Evolutionary conservation across 768 basidiomycete species (phyloP), one percentile per base, ranked within the genome.

Genomic region (Coprinopsis strossmayeri): DNA sequence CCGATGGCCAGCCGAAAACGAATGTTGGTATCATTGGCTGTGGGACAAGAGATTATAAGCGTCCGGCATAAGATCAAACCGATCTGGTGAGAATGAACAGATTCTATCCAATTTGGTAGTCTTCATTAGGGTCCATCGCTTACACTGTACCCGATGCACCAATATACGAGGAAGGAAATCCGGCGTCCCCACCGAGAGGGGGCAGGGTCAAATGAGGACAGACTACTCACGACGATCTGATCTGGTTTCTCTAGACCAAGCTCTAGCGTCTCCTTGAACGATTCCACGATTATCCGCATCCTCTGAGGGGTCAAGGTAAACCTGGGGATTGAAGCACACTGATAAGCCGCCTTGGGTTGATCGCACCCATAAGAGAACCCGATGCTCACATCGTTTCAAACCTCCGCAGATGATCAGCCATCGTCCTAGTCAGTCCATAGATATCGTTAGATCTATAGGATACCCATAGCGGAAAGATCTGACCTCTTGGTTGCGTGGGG

Each of bases 1-100:
- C 91, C 9, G 83, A 80, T 4, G 96, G 96, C 87, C 91, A 98
- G 23, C 87, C 88, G 57, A 98, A 97, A 42, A 98, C 96, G 64
- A 73, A 99, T 0, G 96, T 94, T 2, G 96, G 96, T 45, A 98
- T 91, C 96, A 93, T 91, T 15, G 89, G 89, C 90, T 92, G 18
- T 53, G 18, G 46, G 42, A 37, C 46, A 48, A 39, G n/a, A n/a
- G n/a, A n/a, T n/a, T n/a, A n/a, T n/a, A 49, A 53, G 46, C 12
- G 21, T 11, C 25, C 17, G 34, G 23, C 35, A 52, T 27, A 13
- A 30, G 17, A 48, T 34, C 34, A 30, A 32, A 38, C 4, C 10
- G 18, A 25, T 28, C 12, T 5, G 9, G 28, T 24, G 23, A 30
- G 39, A 27, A 15, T 32, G 9, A 23, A 13, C 24, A 17, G 24